Percentiles rank a stretch among this genome's conserved stretches.
These are phyloP conservation scores for Oryza officinalis DNA, from an alignment of 176 grass and related monocot genomes.

Conservation along the genomic window DNA sequence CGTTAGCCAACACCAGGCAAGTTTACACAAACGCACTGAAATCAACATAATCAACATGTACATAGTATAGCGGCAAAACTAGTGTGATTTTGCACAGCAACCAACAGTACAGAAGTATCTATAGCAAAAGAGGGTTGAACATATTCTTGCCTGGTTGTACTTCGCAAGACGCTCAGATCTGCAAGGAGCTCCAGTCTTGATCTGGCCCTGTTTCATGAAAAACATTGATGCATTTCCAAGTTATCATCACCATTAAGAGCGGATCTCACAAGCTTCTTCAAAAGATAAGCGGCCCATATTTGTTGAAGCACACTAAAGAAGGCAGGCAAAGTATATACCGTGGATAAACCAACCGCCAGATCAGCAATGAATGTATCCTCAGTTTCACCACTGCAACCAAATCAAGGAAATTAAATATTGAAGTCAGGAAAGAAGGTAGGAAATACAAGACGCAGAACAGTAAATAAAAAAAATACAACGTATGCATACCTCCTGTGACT, in stretches of 20 bases:
- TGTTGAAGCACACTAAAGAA: not conserved
- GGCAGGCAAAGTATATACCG: conserved; percentile 40
- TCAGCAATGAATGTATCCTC: conserved; percentile 98
- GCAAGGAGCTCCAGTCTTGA: conserved; percentile 92
- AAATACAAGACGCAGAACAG: not conserved
- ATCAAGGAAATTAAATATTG: conserved; percentile 8
- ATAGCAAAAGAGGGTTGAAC: not conserved
- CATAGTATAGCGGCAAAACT: too few species aligned
- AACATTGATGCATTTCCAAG: conserved; percentile 1
- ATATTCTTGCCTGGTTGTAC: conserved; percentile 74
- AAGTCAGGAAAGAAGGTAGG: not conserved
- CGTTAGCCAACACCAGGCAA: not conserved
- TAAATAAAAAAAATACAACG: not conserved
- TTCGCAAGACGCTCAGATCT: conserved; percentile 94
- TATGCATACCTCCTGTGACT: conserved; percentile 77
- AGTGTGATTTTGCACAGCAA: not conserved
- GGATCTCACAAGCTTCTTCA: not conserved
- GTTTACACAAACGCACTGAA: not conserved
- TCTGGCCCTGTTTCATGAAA: conserved; percentile 74
- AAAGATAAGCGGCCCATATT: not conserved
- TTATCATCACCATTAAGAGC: not conserved
- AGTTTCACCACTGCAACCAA: conserved; percentile 70
- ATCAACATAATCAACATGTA: too few species aligned
- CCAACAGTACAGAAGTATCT: not conserved
- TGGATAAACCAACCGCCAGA: conserved; percentile 80